phyloP scores from a whole-genome alignment of 176 grass and related monocot species.

The Musa beccarii region DNA sequence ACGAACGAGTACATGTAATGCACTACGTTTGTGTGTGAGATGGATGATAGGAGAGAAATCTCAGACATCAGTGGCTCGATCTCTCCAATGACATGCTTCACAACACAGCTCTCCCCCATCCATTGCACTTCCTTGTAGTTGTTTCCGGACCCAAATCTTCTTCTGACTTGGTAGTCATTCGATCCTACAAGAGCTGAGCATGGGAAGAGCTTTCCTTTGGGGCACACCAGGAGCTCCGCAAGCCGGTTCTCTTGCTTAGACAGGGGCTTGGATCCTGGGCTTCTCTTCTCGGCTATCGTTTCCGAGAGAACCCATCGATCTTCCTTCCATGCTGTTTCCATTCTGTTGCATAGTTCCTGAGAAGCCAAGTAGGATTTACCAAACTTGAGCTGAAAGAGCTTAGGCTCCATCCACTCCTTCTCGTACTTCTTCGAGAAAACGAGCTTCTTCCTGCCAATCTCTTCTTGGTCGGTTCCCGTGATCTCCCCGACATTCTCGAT shows the following conservation, averaged over 20 bases:
- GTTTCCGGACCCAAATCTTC: slow-evolving; percentile 35
- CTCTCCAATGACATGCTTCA: slow-evolving; percentile 74
- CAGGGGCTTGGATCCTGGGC: slow-evolving; percentile 26
- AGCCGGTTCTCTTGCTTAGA: slow-evolving; percentile 51
- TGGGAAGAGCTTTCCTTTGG: slow-evolving; percentile 45
- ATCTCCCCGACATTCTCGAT: slow-evolving; percentile 50
- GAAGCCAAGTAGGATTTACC: slow-evolving; percentile 46
- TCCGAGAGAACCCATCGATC: slow-evolving; percentile 70
- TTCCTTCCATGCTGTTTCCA: slow-evolving; percentile 68
- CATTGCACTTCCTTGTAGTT: slow-evolving; percentile 83
- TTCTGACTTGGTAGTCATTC: slow-evolving; percentile 57
- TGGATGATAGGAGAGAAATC: slow-evolving; percentile 47
- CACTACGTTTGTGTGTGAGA: slow-evolving; percentile 59
- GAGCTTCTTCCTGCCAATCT: slow-evolving; percentile 27
- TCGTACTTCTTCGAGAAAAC: slow-evolving; percentile 69
- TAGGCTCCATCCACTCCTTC: slow-evolving; percentile 50
- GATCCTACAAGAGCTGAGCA: slow-evolving; percentile 36
- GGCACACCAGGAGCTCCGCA: slow-evolving; percentile 48
- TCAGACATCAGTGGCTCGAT: slow-evolving; percentile 26
- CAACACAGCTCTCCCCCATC: slow-evolving; percentile 66
- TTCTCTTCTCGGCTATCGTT: slow-evolving; percentile 50
- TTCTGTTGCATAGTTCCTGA: slow-evolving; percentile 33
- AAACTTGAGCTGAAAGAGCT: slow-evolving; percentile 51
- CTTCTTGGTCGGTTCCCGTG: slow-evolving; percentile 40
- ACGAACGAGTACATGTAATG: slow-evolving; percentile 61